Evolutionary conservation across 1,139 yeast genomes (phyloP), one percentile per base, ranked within the genome.

Genomic region (Zygoascus sp.): DNA sequence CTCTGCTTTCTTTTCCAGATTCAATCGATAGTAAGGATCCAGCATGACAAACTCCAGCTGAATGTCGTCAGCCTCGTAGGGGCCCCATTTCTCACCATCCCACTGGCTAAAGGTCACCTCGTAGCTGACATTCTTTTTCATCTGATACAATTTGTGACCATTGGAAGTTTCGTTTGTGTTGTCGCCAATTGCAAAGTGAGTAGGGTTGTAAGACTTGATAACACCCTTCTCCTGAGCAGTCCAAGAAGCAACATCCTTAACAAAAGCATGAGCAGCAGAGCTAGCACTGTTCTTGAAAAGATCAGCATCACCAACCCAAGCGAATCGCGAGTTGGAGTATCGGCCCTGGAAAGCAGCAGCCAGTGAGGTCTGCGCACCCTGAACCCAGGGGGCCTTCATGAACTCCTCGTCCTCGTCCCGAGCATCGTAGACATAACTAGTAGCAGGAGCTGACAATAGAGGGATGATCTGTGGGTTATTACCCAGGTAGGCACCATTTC

Each of bases 11-110:
- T 62, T 53, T 68, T 65, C 46, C 69, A 66, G 40, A 22, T 57
- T 81, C 49, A 90, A 64, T 61, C 98, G 80, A 64, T 89, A 89
- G 71, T 90, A 92, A 43, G 99, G 98, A 65, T 92, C 97, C 57
- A 94, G 78, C 94, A 94, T 83, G 59, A 79, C 80, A 65, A 90
- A 80, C 56, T 89, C 89, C 52, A 94, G 70, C 69, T 94, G 98
- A 45, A 89, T 68, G 52, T 80, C 83, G 49, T 72, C 72, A 40
- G 75, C 45, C 27, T 63, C 56, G 61, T 65, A 89, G 22, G 96
- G 95, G 23, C 66, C 72, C 96, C 96, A 92, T 19, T 77, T 77
- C 48, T 72, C 68, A 32, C 66, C 65, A 42, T 70, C 63, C 77
- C 83, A 83, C 62, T 83, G 78, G 38, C 86, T 75, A 7, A 90